Percentiles rank a stretch among this genome's conserved stretches.
phyloP scores from a whole-genome alignment of 129 eudicot genomes.

The Arctium minus region DNA sequence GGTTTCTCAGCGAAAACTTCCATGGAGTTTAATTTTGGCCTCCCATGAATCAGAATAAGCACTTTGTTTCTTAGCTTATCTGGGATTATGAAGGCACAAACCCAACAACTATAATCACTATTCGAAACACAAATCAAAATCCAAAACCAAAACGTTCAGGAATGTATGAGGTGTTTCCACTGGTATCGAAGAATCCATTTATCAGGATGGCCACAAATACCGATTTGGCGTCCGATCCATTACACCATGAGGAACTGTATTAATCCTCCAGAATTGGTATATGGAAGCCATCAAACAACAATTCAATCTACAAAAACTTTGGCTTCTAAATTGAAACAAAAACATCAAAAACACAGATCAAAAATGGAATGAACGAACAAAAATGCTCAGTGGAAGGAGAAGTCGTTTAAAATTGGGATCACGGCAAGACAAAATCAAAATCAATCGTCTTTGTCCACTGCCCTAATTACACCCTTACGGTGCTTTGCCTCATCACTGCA shows the following conservation, averaged over 20 bases:
- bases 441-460: constrained; percentile 30
- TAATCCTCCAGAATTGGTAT: constrained; percentile 49
- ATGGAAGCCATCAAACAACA: constrained; percentile 26
- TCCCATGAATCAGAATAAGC: constrained; percentile 63
- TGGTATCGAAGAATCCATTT: constrained; percentile 30
- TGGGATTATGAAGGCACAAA: constrained; percentile 53
- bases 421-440: constrained; percentile 24
- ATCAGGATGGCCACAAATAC: constrained; percentile 39
- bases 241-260: constrained; percentile 38
- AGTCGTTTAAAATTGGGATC: constrained; percentile 48
- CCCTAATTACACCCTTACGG: constrained; percentile 34
- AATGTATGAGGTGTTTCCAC: constrained; percentile 61
- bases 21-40: constrained; percentile 33
- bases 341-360: neutral
- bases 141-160: neutral
- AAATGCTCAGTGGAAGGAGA: constrained; percentile 63
- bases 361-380: neutral
- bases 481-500: constrained; percentile 38
- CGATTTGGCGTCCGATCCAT: constrained; percentile 49
- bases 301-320: neutral
- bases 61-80: constrained; percentile 32
- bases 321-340: neutral
- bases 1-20: constrained; percentile 56
- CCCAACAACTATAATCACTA: neutral
- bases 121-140: neutral